A percentile compares a stretch with the other conserved stretches of the same genome.
Conservation (phyloP, 2,329 filamentous ascomycete species). For the Diaporthe sp. region DNA sequence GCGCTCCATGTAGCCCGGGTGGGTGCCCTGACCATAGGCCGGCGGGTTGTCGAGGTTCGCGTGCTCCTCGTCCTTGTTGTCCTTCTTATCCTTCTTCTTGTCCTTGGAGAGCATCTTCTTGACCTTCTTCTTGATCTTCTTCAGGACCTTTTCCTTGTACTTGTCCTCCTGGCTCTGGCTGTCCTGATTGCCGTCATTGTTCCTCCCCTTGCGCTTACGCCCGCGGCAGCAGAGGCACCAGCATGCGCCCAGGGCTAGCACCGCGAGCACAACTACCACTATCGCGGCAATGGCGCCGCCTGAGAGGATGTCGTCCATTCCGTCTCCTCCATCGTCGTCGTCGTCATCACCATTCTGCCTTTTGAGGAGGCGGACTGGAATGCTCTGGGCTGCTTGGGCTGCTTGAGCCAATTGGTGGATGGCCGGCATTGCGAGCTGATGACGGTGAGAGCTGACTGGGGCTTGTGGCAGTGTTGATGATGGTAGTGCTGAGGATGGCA, state of each 20-base stretch:
- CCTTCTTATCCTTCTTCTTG: slow-evolving; percentile 6
- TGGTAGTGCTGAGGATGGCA: no score
- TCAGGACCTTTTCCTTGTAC: not conserved
- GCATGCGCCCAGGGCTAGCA: not conserved
- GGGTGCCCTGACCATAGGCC: slow-evolving; percentile 7
- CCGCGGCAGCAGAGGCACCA: slow-evolving; percentile 18
- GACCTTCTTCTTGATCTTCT: slow-evolving; percentile 12
- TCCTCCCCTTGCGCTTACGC: slow-evolving; percentile 2
- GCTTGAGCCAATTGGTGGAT: not conserved
- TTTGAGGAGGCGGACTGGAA: not conserved
- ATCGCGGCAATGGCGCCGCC: slow-evolving; percentile 23
- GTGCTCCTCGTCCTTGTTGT: not conserved
- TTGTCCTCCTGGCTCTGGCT: slow-evolving; percentile 21
- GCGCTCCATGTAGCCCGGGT: slow-evolving; percentile 10
- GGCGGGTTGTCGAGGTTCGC: not conserved
- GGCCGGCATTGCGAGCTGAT: slow-evolving; percentile 5
- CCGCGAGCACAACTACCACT: slow-evolving; percentile 11
- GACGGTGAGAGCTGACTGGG: not conserved
- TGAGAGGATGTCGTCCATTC: slow-evolving; percentile 4
- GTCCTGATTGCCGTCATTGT: not conserved
- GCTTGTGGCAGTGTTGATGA: not conserved
- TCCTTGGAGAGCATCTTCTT: slow-evolving; percentile 23
- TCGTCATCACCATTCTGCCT: slow-evolving; percentile 3
- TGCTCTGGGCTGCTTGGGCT: not conserved
- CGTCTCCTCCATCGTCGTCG: slow-evolving; percentile 9